Conservation (phyloP, 176 grass and related monocot species). For the Rhynchospora tenuis region DNA sequence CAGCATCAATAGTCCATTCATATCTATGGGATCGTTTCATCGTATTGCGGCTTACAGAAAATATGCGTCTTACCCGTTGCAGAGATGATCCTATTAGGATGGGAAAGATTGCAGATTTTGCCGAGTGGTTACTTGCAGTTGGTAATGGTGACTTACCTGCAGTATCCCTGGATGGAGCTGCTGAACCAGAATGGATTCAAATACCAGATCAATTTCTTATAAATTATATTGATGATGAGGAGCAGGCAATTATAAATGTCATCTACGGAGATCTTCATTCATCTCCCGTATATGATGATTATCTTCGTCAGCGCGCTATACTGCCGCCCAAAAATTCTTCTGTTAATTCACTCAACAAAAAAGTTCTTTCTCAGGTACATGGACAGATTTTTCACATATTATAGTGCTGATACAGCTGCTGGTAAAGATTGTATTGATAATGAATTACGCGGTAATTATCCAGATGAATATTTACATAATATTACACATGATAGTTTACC, state of each 20-base stretch:
- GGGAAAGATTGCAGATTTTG: background rate
- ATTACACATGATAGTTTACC: conserved; percentile 4
- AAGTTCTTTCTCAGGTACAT: background rate
- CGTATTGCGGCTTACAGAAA: background rate
- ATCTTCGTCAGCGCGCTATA: background rate
- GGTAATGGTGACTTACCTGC: background rate
- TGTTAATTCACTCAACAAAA: background rate
- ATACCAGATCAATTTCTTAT: background rate
- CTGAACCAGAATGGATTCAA: background rate
- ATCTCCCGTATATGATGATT: background rate
- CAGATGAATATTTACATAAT: conserved; percentile 12
- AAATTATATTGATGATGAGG: background rate
- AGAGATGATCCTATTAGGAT: background rate
- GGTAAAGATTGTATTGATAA: background rate
- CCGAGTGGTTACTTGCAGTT: background rate
- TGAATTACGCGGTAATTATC: conserved; percentile 11
- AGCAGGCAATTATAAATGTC: conserved; percentile 10
- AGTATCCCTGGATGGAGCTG: background rate
- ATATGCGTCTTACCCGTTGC: no score
- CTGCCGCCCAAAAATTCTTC: conserved; percentile 5
- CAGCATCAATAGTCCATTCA: no score
- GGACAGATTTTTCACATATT: background rate
- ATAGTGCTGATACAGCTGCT: no score
- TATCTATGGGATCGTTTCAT: background rate
- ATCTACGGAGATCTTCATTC: background rate